Evolutionary conservation across 768 basidiomycete species (phyloP), one percentile per base, ranked within the genome.

Genomic region (Phylloporus sp.): DNA sequence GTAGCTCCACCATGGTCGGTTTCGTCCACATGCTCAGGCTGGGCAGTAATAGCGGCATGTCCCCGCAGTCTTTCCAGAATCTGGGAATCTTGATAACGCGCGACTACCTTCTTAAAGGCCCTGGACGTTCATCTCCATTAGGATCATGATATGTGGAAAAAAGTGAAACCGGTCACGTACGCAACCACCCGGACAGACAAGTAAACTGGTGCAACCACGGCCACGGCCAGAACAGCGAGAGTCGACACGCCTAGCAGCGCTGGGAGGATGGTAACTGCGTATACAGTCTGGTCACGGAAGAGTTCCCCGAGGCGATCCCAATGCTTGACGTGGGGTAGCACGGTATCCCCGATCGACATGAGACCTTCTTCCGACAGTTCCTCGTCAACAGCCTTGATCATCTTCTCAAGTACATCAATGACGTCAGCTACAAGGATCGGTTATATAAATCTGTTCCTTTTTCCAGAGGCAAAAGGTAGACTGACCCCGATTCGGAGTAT

Each of bases 401-500:
- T 50, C 36, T 64, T 63, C 10, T 54, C 59, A 1, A 63, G 47
- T 53, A 53, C 53, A 16, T 36, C 16, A 22, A 47, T 39, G 34
- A 63, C 47, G 28, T 63, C 59, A 5, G 31, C 61, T 63, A 18
- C 28, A 23, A 23, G 12, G 3, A 42, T 13, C 4, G 1, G 11
- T 15, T 22, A 20, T 4, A 27, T 11, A 10, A 4, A 20, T 49
- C 2, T 45, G 23, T 24, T 24, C 12, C 6, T 28, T 10, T 5
- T 4, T 5, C 2, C 22, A 11, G 24, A 36, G 26, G 15, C 22
- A 8, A 36, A 27, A 36, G 22, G 10, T 1, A 5, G 4, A 29
- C 50, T 23, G 6, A 64, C 62, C 16, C 47, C 53, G 47, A 8
- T 56, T 62, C 35, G 63, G 62, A 2, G 57, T 64, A 22, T 16